phyloP scores from a whole-genome alignment of 495 filamentous ascomycete species.

The Apodospora peruviana region DNA sequence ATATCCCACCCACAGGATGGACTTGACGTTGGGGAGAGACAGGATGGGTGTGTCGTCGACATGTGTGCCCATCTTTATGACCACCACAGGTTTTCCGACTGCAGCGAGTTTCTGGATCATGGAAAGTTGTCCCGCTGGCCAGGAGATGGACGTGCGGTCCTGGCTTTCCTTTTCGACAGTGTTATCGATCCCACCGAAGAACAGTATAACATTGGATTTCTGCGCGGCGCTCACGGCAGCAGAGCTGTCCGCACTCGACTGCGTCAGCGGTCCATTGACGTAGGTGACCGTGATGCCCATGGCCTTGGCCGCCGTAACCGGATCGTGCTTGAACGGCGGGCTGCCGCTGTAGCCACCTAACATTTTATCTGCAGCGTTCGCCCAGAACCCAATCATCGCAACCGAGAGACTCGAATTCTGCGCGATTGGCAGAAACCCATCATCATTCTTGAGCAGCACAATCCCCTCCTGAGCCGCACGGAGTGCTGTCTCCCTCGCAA shows the following conservation, averaged over 20 bases:
- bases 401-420: constrained; percentile 14
- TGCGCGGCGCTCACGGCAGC: constrained; percentile 33
- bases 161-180: constrained; percentile 32
- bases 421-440: constrained; percentile 22
- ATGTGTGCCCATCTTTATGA: constrained; percentile 48
- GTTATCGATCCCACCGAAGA: constrained; percentile 40
- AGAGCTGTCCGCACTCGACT: constrained; percentile 48
- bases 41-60: constrained; percentile 51
- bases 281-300: constrained; percentile 20
- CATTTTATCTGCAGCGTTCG: constrained; percentile 24
- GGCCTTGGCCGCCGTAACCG: constrained; percentile 26
- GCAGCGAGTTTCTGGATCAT: constrained; percentile 32
- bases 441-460: constrained; percentile 28
- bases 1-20: constrained; percentile 49
- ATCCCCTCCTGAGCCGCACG: constrained; percentile 25
- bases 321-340: constrained; percentile 26
- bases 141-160: constrained; percentile 38
- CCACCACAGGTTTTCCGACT: constrained; percentile 35
- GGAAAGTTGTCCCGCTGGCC: constrained; percentile 37
- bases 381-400: constrained; percentile 36
- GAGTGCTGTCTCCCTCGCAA: constrained; percentile 22
- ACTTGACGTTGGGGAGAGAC: constrained; percentile 41
- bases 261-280: constrained; percentile 28
- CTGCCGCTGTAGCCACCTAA: constrained; percentile 35
- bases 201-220: constrained; percentile 37